phyloP scores from a whole-genome alignment of 371 early-diverging fungal species.

The Massospora cicadina region DNA sequence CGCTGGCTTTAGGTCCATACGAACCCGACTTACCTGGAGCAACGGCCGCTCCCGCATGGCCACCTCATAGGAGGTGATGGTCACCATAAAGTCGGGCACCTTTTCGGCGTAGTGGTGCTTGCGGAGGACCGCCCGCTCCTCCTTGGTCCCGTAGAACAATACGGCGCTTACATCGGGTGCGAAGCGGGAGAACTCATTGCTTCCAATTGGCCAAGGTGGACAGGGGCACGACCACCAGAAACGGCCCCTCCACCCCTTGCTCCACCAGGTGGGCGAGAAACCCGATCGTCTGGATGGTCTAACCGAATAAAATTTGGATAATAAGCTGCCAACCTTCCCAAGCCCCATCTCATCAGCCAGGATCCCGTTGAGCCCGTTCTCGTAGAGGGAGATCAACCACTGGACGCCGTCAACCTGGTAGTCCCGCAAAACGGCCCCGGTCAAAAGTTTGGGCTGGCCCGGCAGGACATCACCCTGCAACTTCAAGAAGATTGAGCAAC shows the following conservation, averaged over 20 bases:
- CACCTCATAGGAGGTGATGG: constrained; percentile 88
- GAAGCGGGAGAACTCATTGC: constrained; percentile 80
- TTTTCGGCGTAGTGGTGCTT: constrained; percentile 42
- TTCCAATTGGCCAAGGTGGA: constrained; percentile 97
- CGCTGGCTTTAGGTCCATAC: constrained; percentile 12
- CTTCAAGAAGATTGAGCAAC: constrained; percentile 12
- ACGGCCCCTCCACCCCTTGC: constrained; percentile 78
- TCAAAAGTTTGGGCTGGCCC: constrained; percentile 59
- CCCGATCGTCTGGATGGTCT: constrained; percentile 94
- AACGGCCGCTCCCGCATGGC: constrained; percentile 63
- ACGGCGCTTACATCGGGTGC: constrained; percentile 75
- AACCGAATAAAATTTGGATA: background rate
- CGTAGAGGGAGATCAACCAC: constrained; percentile 94
- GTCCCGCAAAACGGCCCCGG: constrained; percentile 71
- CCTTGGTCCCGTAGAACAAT: constrained; percentile 75
- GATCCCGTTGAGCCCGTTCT: constrained; percentile 95
- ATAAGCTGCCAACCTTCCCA: constrained; percentile 39
- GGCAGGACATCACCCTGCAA: constrained; percentile 20
- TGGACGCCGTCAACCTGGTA: constrained; percentile 96
- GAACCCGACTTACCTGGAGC: constrained; percentile 22
- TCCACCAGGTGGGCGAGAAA: constrained; percentile 73
- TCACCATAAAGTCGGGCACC: constrained; percentile 46
- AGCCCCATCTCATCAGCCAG: constrained; percentile 98
- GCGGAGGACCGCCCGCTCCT: constrained; percentile 57
- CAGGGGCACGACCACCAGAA: constrained; percentile 89